phyloP scores from a whole-genome alignment of 768 basidiomycete genomes.

The Boletus vermiculosoides region DNA sequence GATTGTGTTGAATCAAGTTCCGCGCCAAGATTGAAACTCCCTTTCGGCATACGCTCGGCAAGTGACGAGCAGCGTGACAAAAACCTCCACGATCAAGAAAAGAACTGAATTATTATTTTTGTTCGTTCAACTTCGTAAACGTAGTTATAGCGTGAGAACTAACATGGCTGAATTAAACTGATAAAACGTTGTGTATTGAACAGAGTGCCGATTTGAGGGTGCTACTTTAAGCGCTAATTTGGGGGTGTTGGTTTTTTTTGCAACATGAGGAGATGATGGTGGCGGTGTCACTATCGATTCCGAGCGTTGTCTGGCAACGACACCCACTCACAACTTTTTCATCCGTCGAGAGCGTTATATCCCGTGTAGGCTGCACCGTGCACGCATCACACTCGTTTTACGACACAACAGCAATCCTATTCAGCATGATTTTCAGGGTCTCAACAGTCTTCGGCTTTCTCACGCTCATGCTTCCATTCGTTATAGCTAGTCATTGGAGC shows the following conservation, averaged over 20 bases:
- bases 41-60: too few relatives aligned
- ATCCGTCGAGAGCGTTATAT: neutral
- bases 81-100: too few relatives aligned
- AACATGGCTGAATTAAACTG: neutral
- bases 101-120: too few relatives aligned
- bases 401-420: neutral
- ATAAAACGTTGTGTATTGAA: neutral
- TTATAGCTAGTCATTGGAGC: conserved; percentile 33
- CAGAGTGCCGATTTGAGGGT: too few relatives aligned
- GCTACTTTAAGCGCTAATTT: too few relatives aligned
- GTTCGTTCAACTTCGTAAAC: too few relatives aligned
- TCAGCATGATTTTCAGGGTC: conserved; percentile 24
- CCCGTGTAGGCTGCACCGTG: conserved; percentile 13
- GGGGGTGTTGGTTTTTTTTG: neutral
- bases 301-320: conserved; percentile 22
- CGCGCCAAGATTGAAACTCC: too few relatives aligned
- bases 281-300: conserved; percentile 5
- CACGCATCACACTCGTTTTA: conserved; percentile 22
- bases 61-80: too few relatives aligned
- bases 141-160: too few relatives aligned
- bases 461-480: conserved; percentile 36
- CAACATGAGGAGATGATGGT: neutral
- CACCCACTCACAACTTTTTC: neutral
- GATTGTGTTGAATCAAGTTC: too few relatives aligned
- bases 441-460: conserved; percentile 33